Evolutionary conservation across 805 yeast species (phyloP).

Genomic region (Metschnikowia lachancei): DNA sequence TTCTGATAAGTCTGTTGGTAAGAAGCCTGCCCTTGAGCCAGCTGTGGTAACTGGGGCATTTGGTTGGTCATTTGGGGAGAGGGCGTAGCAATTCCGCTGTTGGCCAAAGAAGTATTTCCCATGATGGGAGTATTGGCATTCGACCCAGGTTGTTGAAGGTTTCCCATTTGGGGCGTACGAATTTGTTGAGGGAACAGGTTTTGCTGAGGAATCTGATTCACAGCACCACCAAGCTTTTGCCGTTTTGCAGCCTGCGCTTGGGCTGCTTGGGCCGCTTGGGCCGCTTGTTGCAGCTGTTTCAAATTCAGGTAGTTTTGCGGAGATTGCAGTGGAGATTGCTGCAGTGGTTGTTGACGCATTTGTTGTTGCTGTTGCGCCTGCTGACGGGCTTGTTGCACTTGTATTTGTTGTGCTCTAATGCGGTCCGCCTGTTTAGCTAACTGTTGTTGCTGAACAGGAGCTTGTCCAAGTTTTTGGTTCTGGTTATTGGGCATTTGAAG

Average conservation of each 20-base stretch:
- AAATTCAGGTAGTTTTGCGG: slow-evolving; percentile 8
- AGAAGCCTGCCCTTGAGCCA: slow-evolving; percentile 11
- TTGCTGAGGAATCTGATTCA: slow-evolving; percentile 13
- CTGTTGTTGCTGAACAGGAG: slow-evolving; percentile 12
- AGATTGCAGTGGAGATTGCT: slow-evolving; percentile 2
- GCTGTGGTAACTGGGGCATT: slow-evolving; percentile 12
- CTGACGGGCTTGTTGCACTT: slow-evolving; percentile 19
- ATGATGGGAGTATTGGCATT: slow-evolving; percentile 17
- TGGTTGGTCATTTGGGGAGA: slow-evolving; percentile 17
- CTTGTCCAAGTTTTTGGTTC: slow-evolving; percentile 9
- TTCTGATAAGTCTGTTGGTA: slow-evolving; percentile 5
- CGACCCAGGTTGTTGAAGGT: slow-evolving; percentile 11
- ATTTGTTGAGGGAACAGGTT: slow-evolving; percentile 10
- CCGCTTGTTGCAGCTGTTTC: slow-evolving; percentile 16
- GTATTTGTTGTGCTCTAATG: slow-evolving; percentile 18
- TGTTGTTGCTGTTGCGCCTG: no score
- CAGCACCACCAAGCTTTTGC: slow-evolving; percentile 13
- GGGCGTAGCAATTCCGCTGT: slow-evolving; percentile 9
- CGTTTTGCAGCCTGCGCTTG: slow-evolving; percentile 17
- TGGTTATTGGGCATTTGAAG: slow-evolving; percentile 7
- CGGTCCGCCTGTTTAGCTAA: slow-evolving; percentile 16
- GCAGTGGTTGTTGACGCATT: slow-evolving; percentile 13
- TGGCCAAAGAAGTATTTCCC: slow-evolving; percentile 14
- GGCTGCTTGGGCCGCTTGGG: slow-evolving; percentile 12
- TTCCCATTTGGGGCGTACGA: slow-evolving; percentile 17